Base-by-base conservation (phyloP, 306 rosid species). In the Gastrolobium bilobum region DNA sequence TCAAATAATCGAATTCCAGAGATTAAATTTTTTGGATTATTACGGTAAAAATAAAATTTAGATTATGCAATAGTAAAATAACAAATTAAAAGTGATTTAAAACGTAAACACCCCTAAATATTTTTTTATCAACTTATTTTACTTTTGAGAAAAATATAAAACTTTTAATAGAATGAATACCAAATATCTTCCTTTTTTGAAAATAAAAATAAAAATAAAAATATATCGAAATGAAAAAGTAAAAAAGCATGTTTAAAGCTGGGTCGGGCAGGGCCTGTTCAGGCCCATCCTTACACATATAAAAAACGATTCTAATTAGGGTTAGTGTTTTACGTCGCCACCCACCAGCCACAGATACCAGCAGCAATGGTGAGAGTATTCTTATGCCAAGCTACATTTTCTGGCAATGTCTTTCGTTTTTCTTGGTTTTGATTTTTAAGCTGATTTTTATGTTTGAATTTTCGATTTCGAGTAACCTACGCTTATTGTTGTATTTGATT, bases 351-450 rank as follows among this genome's bases (percentile, higher is more conserved):
- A 52, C 40, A 47, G 26, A 0, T 20, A 20, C 0, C 66, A 44
- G 40, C 76, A 79, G 43, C 79, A 2, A 80, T 80, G 84, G 84
- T 80, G 72, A 60, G 72, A 60, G 78, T 79, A 43, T 76, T 20
- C 26, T 1, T 30, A 47, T 13, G 0, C 13, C 50, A 4, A 8
- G n/a, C 4, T 6, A 3, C 3, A 35, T 51, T 70, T 48, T 47
- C 31, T 10, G 26, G 26, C 9, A 33, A 51, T 51, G 26, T 51
- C 56, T 50, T 20, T 20, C 26, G 26, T 20, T 20, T 66, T 29
- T 15, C 20, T 10, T 4, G 7, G 53, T 42, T 42, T 42, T 15
- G 26, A 20, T 8, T 9, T 2, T 42, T 20, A 7, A 13, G 5
- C 39, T 2, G 31, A 62, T 38, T 64, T 15, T 39, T 7, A 38